Evolutionary conservation across 1,139 yeast species (phyloP), one percentile per base, ranked within the genome.

Genomic region (Blastobotrys persicus): DNA sequence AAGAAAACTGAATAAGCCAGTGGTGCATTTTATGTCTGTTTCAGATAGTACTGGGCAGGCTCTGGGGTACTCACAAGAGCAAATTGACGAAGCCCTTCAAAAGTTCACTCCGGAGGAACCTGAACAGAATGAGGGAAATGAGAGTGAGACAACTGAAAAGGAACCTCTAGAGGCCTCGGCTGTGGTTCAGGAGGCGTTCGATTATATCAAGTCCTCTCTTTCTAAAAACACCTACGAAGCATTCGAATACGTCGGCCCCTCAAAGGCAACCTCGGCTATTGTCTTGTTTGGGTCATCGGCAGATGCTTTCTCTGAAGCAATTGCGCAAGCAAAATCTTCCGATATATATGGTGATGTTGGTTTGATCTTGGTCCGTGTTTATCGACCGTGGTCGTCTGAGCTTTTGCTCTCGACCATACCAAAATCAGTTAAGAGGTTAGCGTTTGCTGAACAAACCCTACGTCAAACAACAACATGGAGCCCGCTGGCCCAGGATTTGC

Each of bases 401-500:
- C 66, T 71, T 16, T 72, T 88, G 40, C 70, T 83, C 46, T 62
- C 72, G 2, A 62, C 70, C 1, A 63, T 88, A 35, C 92, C 95
- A 26, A 57, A 75, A 0, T 65, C 80, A 1, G 78, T 84, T 33
- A 74, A 74, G 47, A 74, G 79, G 23, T 70, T 91, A 48, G 82
- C 84, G 1, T 71, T 88, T 42, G 75, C 86, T 16, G 88, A 79
- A 68, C 95, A 78, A 71, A 70, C 74, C 45, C 70, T 74, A 40
- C 70, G 68, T 49, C 74, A 63, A 44, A 67, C 81, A 12, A 72
- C 78, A n/a, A 63, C 74, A 28, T 80, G 82, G 68, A 85, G 78
- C 67, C 78, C 92, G 70, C 72, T 88, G 43, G 75, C 86, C 57
- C 78, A 89, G 59, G 96, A 89, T 64, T 79, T 88, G 59, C 80